Evolutionary conservation across 2,329 filamentous ascomycete species (phyloP).

Genomic region (Hortaea sp.): DNA sequence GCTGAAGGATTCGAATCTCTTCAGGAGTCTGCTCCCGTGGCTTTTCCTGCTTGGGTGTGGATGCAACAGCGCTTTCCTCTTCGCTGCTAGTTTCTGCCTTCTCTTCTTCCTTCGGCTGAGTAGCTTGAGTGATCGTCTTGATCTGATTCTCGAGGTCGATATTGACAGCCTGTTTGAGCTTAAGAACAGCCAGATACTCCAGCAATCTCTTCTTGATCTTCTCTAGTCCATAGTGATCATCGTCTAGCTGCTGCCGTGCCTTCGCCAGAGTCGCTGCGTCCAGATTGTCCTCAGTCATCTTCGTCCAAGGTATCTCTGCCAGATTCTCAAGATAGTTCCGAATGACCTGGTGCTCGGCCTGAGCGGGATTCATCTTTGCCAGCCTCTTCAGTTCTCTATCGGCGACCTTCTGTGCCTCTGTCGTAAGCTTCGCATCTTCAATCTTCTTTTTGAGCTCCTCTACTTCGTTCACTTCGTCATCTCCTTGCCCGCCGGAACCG

Average conservation of each 20-base stretch:
- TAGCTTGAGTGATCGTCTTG: slow-evolving; percentile 39
- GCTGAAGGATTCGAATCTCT: slow-evolving; percentile 65
- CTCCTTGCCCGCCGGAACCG: slow-evolving; percentile 47
- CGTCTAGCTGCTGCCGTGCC: slow-evolving; percentile 82
- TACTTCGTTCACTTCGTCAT: slow-evolving; percentile 79
- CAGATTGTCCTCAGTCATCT: slow-evolving; percentile 73
- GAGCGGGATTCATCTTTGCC: slow-evolving; percentile 90
- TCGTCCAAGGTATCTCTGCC: slow-evolving; percentile 86
- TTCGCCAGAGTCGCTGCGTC: slow-evolving; percentile 66
- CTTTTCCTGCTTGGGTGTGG: slow-evolving; percentile 20
- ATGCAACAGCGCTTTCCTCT: slow-evolving; percentile 47
- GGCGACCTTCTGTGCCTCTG: slow-evolving; percentile 82
- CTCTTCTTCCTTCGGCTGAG: slow-evolving; percentile 27
- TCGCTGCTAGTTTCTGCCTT: slow-evolving; percentile 30
- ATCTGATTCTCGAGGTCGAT: slow-evolving; percentile 73
- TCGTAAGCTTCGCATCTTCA: slow-evolving; percentile 66
- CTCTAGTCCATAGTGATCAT: slow-evolving; percentile 92
- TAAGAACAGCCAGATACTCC: slow-evolving; percentile 92
- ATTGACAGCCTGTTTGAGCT: slow-evolving; percentile 87
- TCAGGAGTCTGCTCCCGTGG: slow-evolving; percentile 37
- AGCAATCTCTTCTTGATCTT: slow-evolving; percentile 94
- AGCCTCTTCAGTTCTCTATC: slow-evolving; percentile 79
- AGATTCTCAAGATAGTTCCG: slow-evolving; percentile 90
- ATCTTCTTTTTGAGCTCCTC: slow-evolving; percentile 86
- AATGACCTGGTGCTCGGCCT: slow-evolving; percentile 91